Evolutionary conservation across 2,329 filamentous ascomycete species (phyloP).

Genomic region (Trichophyton simii): DNA sequence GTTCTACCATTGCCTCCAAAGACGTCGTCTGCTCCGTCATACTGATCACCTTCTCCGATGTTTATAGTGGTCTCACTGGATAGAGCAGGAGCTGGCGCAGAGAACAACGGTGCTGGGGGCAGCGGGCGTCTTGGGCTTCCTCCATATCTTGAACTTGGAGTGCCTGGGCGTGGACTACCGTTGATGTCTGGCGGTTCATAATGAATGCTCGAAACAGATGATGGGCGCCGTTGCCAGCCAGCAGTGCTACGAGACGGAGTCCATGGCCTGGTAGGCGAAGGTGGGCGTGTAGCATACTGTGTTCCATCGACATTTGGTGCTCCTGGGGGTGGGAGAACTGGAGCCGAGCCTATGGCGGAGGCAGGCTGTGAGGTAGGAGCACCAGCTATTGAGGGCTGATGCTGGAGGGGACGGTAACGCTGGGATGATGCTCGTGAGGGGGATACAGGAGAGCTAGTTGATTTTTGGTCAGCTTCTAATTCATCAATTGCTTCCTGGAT

Average conservation of each 20-base stretch:
- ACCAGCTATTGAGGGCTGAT: constrained; percentile 21
- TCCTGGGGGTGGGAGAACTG: constrained; percentile 31
- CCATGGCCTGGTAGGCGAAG: constrained; percentile 40
- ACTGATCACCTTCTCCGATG: constrained; percentile 35
- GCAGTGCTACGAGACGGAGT: constrained; percentile 40
- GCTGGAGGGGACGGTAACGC: constrained; percentile 22
- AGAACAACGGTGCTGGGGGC: constrained; percentile 77
- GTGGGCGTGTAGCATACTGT: constrained; percentile 28
- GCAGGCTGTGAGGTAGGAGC: constrained; percentile 27
- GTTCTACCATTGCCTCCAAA: constrained; percentile 45
- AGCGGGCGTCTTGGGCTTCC: constrained; percentile 77
- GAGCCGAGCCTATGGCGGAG: constrained; percentile 31
- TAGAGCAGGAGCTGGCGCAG: constrained; percentile 35
- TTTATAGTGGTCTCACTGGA: constrained; percentile 33
- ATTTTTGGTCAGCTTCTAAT: constrained; percentile 15
- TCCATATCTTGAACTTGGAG: constrained; percentile 77
- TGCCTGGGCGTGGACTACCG: constrained; percentile 78
- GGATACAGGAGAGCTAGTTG: constrained; percentile 18
- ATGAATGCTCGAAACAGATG: constrained; percentile 46
- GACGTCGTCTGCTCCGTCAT: constrained; percentile 61
- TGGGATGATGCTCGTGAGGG: constrained; percentile 20
- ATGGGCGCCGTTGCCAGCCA: constrained; percentile 60
- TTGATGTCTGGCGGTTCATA: constrained; percentile 86
- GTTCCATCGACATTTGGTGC: constrained; percentile 23
- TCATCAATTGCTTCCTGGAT: constrained; percentile 17